These are phyloP conservation scores for Excoecaria cochinchinensis DNA, from an alignment of 345 rosid genomes.

Conservation along the genomic window DNA sequence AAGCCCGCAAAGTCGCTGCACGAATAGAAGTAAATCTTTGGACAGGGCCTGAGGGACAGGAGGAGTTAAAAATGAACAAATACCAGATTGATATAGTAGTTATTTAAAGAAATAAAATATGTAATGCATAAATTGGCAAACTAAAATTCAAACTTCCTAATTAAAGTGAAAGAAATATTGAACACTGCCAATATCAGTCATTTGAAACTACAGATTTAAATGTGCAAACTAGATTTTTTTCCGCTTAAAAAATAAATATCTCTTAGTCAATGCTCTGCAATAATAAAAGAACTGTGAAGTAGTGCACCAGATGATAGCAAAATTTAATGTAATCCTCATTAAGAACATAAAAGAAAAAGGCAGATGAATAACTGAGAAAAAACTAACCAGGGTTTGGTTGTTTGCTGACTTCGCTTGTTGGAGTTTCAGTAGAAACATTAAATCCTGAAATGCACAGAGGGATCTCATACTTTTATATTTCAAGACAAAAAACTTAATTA, in stretches of 20 bases:
- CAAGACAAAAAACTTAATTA: background rate
- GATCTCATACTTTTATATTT: slow-evolving; percentile 10
- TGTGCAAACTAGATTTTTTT: background rate
- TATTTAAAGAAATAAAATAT: background rate
- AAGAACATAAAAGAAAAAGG: slow-evolving; percentile 2
- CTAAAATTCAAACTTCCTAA: background rate
- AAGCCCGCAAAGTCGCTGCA: slow-evolving; percentile 64
- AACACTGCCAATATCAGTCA: background rate
- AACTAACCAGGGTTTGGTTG: slow-evolving; percentile 23
- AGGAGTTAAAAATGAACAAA: slow-evolving; percentile 6
- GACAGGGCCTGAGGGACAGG: slow-evolving; percentile 35
- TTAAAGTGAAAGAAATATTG: background rate
- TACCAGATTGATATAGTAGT: background rate
- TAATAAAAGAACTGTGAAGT: too few species aligned
- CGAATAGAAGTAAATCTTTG: slow-evolving; percentile 70
- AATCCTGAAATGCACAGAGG: slow-evolving; percentile 23
- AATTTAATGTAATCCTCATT: background rate
- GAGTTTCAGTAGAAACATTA: slow-evolving; percentile 14
- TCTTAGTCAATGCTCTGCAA: background rate
- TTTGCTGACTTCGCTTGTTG: slow-evolving; percentile 18
- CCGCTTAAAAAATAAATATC: background rate
- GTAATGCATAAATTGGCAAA: slow-evolving; percentile 8
- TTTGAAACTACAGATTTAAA: background rate
- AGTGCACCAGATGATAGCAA: background rate
- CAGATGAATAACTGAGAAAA: slow-evolving; percentile 4